Conservation (phyloP, 768 basidiomycete genomes). For the Butyriboletus loyo region DNA sequence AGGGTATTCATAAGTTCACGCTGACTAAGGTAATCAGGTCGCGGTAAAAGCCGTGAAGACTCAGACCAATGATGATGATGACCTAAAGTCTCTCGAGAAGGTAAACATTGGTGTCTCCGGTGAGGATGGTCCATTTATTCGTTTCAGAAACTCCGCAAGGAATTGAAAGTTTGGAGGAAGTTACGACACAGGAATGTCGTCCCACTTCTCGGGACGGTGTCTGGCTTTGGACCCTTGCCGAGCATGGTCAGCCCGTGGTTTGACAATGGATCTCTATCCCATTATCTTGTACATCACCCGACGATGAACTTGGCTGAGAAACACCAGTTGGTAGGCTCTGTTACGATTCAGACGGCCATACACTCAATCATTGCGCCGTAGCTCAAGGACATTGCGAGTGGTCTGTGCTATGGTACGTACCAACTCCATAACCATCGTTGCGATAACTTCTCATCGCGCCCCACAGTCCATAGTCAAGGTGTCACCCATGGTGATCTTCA, state of each 20-base stretch:
- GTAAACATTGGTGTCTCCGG: not conserved
- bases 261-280: constrained; percentile 22
- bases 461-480: constrained; percentile 19
- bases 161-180: constrained; percentile 19
- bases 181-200: constrained; percentile 27
- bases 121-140: not conserved
- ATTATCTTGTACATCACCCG: constrained; percentile 14
- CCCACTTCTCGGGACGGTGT: constrained; percentile 28
- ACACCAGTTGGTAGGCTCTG: constrained; percentile 15
- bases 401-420: constrained; percentile 23
- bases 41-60: constrained; percentile 21
- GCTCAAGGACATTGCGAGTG: constrained; percentile 22
- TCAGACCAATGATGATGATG: not conserved
- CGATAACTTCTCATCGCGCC: not conserved
- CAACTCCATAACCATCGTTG: not conserved
- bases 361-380: not conserved
- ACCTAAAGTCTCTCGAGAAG: constrained; percentile 6
- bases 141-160: constrained; percentile 27
- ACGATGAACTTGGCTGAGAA: not conserved
- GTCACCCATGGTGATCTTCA: constrained; percentile 38
- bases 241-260: constrained; percentile 36
- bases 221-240: constrained; percentile 28
- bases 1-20: not conserved
- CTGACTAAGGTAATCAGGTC: constrained; percentile 8
- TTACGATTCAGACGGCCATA: not conserved